Conservation (phyloP, 2,329 filamentous ascomycete genomes). For the Colletotrichum liriopes region DNA sequence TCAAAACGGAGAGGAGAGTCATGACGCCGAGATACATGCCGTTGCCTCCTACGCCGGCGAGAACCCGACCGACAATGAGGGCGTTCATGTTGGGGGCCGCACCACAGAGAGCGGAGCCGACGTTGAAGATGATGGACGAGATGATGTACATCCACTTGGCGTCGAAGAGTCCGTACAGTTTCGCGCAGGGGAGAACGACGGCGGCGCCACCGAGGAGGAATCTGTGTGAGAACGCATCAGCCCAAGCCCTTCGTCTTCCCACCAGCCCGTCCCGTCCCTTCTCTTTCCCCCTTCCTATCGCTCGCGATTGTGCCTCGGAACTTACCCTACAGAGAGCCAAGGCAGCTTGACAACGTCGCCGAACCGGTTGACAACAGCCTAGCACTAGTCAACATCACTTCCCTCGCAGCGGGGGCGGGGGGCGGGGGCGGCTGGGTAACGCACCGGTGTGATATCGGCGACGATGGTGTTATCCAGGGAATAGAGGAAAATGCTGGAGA, state of each 20-base stretch:
- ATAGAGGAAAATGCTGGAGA: not conserved
- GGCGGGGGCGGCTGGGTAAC: not conserved
- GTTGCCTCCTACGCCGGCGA: constrained; percentile 58
- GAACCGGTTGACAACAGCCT: not conserved
- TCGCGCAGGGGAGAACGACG: not conserved
- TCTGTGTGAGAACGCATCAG: not conserved
- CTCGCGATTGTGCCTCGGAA: not conserved
- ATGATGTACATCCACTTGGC: constrained; percentile 52
- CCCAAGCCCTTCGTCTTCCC: not conserved
- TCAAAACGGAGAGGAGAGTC: not conserved
- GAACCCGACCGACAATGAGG: constrained; percentile 61
- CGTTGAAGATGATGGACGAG: constrained; percentile 45
- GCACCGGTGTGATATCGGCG: not conserved
- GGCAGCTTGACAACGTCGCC: not conserved
- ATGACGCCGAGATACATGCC: constrained; percentile 56
- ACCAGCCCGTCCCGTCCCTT: no score
- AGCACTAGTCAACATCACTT: not conserved
- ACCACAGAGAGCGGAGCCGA: constrained; percentile 56
- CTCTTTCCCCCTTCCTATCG: no score
- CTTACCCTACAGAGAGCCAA: not conserved
- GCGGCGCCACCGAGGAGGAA: not conserved
- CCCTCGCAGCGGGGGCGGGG: no score
- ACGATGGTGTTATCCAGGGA: not conserved
- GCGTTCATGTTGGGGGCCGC: constrained; percentile 59
- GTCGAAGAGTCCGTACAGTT: constrained; percentile 8